Base-by-base conservation (phyloP, 2,329 filamentous ascomycete species). In the Aureobasidium sp. region DNA sequence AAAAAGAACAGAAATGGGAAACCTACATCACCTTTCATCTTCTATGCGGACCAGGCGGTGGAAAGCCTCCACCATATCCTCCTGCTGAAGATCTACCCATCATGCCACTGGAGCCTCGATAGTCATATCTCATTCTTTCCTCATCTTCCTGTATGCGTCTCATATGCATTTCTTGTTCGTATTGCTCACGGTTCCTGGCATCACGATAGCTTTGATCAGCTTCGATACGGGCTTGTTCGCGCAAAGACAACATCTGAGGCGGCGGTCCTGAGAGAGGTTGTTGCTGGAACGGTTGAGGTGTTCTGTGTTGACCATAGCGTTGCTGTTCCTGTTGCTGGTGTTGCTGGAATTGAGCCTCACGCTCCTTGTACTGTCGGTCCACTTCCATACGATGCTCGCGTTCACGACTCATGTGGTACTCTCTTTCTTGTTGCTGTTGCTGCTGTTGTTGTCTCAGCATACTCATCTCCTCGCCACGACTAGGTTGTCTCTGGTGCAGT, bases 401-500 rank as follows among this genome's bases (percentile, higher is more conserved):
- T 30, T 53, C 58, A 32, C 47, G 58, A 29, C 44, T 52, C 29
- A 61, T 37, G 30, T 53, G 49, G n/a, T 30, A 61, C 3, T 61
- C 37, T 30, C 49, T 63, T 15, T 59, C 42, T 16, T 53, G 45
- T 42, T 67, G 66, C 21, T 68, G 47, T 34, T 49, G 68, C 15
- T 67, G 65, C 53, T 57, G 53, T 27, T 57, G 53, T 57, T 57
- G 53, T 45, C 53, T 45, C 41, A 57, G 11, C 41, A 57, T 57
- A 6, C 16, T 16, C 27, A 63, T 63, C 32, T 57, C 66, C 21
- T 72, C 70, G 4, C 70, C 69, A 21, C 67, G 68, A 50, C 65
- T 68, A 11, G 66, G 55, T n/a, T 62, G 64, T 36, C 68, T 67
- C 27, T 68, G 69, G 44, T 71, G 68, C 44, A 67, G 58, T 13